Evolutionary conservation across 1,284 basidiomycete species (phyloP), one percentile per base, ranked within the genome.

Genomic region (Cutaneotrichosporon dermatis): DNA sequence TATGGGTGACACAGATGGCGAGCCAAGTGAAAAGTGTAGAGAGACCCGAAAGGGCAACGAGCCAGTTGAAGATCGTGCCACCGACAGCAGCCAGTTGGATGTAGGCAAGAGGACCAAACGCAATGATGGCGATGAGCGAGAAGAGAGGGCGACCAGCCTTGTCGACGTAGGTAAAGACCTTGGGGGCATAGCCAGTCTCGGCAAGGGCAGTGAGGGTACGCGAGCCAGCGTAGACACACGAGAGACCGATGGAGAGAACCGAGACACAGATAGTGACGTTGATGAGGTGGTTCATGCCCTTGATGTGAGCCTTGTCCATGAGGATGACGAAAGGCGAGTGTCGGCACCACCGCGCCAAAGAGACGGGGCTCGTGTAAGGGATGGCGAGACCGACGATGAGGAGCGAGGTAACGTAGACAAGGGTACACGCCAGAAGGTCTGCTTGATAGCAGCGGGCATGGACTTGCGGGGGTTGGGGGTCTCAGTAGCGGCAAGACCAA

Each of bases 341-440:
- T 78, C 74, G 34, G 81, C 79, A 55, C 80, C 77, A 42, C 72
- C 68, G 8, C 76, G 49, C 41, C 54, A 53, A 69, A 63, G 36
- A 81, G 67, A 62, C 75, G 62, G 56, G 68, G 57, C 67, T 73
- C 65, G 69, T 62, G 58, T 69, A 79, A 7, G 79, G 80, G 51
- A 82, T 73, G 53, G 81, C 72, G 43, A 82, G 72, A 54, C 80
- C 78, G 67, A 82, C 78, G 62, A 83, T 74, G 62, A 80, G 73
- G 48, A 83, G 75, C 9, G 79, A 79, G 36, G 80, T 73, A 63
- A 83, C 49, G 79, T 81, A 83, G 75, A 83, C 80, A 58, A 83
- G 57, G 58, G 79, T 76, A 83, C 78, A 62, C 81, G 80, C 69
- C 92, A 15, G 90, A 92, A 64, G 36, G 59, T 64, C 50, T 64